Conservation (phyloP, 495 filamentous ascomycete genomes). For the Hypoxylon crocopeplum region DNA sequence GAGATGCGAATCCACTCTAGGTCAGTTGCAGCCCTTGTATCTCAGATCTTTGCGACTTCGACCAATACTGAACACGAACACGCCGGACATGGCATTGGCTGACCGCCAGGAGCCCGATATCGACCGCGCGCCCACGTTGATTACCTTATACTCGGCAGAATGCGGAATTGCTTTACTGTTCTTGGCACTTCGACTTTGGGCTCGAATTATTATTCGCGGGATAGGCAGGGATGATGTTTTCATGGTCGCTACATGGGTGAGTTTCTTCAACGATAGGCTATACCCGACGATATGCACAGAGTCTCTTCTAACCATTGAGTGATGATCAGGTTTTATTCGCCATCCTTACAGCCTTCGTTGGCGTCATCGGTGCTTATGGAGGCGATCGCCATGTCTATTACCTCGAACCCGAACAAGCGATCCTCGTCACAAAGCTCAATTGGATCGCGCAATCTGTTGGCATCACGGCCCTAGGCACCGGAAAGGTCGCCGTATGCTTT, state of each 20-base stretch:
- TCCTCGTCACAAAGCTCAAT: slow-evolving; percentile 1
- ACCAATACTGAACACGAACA: too few species aligned
- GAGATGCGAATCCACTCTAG: too few species aligned
- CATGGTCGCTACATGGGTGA: slow-evolving; percentile 2
- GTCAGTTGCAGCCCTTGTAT: too few species aligned
- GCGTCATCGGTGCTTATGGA: slow-evolving; percentile 1
- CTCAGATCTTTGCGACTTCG: too few species aligned
- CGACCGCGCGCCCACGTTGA: background rate
- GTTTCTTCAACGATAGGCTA: background rate
- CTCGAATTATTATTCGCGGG: background rate
- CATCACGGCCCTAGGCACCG: slow-evolving; percentile 10
- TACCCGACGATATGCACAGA: too few species aligned
- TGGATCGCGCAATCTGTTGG: slow-evolving; percentile 16
- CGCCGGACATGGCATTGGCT: background rate
- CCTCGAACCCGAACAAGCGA: background rate
- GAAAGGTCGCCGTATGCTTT: slow-evolving; percentile 23
- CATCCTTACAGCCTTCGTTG: background rate
- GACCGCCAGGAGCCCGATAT: background rate
- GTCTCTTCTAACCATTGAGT: background rate
- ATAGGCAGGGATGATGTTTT: background rate
- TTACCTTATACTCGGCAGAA: background rate
- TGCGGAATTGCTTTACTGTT: background rate
- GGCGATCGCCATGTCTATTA: slow-evolving; percentile 16
- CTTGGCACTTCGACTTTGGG: slow-evolving; percentile 1
- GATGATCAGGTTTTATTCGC: background rate